Conservation (phyloP, 2,329 filamentous ascomycete species). For the Trichoderma citrinoviride region DNA sequence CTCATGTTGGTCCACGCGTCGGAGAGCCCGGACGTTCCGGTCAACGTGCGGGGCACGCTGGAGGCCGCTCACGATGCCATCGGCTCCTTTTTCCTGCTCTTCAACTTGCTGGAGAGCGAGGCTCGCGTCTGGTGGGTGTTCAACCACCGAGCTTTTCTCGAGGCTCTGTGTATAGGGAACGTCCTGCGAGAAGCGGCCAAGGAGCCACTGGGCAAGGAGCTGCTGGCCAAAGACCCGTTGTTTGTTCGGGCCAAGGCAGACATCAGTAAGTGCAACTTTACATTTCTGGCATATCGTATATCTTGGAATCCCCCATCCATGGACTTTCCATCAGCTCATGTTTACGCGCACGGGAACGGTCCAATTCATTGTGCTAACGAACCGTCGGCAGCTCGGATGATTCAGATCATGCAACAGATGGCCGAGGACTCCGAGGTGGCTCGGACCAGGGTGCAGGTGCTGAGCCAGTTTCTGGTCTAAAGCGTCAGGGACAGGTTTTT, state of each 20-base stretch:
- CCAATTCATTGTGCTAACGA: neutral
- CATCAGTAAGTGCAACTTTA: constrained; percentile 49
- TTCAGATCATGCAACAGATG: constrained; percentile 61
- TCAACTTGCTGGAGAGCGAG: constrained; percentile 65
- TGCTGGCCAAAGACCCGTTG: constrained; percentile 52
- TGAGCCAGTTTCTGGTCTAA: constrained; percentile 50
- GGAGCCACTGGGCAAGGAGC: constrained; percentile 46
- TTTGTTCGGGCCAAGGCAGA: constrained; percentile 59
- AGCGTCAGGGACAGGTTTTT: neutral
- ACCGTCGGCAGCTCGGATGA: constrained; percentile 54
- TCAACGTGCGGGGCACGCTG: constrained; percentile 66
- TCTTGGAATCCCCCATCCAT: too few relatives aligned
- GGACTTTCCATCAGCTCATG: neutral
- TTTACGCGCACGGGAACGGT: neutral
- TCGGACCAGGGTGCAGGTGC: constrained; percentile 55
- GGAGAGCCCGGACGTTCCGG: constrained; percentile 60
- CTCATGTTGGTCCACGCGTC: constrained; percentile 75
- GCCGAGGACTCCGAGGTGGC: constrained; percentile 59
- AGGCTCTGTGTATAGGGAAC: constrained; percentile 66
- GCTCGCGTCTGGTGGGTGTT: constrained; percentile 83
- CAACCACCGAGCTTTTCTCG: constrained; percentile 75
- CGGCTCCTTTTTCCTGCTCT: constrained; percentile 70
- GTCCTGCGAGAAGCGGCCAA: constrained; percentile 53
- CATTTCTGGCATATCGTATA: too few relatives aligned
- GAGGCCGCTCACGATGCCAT: constrained; percentile 76